phyloP scores from a whole-genome alignment of 1,284 basidiomycete species.

The Cystobasidium slooffiae region DNA sequence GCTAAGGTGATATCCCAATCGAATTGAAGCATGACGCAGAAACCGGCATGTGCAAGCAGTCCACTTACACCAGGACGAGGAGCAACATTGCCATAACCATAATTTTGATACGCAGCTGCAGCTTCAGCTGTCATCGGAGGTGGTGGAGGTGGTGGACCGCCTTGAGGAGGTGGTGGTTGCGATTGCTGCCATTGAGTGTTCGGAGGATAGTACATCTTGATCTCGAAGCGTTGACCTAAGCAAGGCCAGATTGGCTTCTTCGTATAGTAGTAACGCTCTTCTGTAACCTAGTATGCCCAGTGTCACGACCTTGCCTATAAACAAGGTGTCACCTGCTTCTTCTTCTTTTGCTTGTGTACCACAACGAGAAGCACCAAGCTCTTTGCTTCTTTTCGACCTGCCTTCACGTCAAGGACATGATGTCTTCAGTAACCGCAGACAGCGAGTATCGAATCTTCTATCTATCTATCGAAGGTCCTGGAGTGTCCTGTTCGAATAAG shows the following conservation, averaged over 20 bases:
- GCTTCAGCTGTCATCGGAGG: slow-evolving; percentile 32
- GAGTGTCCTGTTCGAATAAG: no score
- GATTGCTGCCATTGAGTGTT: background rate
- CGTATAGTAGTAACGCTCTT: background rate
- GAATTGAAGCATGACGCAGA: background rate
- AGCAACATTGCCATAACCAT: slow-evolving; percentile 40
- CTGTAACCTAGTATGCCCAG: no score
- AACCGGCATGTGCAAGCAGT: background rate
- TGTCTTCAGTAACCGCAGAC: no score
- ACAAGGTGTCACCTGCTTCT: no score
- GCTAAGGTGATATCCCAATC: background rate
- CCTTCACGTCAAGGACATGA: no score
- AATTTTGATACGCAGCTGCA: slow-evolving; percentile 35
- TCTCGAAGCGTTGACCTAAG: background rate
- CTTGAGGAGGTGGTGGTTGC: slow-evolving; percentile 16
- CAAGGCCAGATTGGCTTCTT: background rate
- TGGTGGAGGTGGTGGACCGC: background rate
- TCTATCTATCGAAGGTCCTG: no score
- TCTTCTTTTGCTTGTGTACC: no score
- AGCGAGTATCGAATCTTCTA: no score
- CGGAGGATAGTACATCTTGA: slow-evolving; percentile 19
- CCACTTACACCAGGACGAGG: slow-evolving; percentile 26
- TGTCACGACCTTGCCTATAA: no score
- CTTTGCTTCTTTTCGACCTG: no score
- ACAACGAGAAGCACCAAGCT: no score